Evolutionary conservation across 352 stramenopile genomes (phyloP).

Genomic region (Peronospora tabacina): DNA sequence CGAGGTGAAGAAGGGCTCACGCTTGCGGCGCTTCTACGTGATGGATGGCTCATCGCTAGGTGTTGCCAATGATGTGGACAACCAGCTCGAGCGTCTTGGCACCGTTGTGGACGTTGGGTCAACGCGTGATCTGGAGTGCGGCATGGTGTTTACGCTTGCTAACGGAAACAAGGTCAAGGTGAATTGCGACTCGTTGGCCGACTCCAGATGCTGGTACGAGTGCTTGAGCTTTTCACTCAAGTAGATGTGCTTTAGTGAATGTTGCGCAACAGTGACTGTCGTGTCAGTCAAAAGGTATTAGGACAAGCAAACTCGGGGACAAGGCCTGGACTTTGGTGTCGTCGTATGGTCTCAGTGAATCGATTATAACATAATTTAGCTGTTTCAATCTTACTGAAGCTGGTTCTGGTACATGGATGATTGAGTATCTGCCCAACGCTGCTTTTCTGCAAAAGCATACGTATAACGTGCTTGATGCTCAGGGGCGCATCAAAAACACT

Average conservation of each 20-base stretch:
- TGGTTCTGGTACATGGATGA: neutral
- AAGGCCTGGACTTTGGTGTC: slow-evolving; percentile 12
- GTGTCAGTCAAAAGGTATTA: slow-evolving; percentile 14
- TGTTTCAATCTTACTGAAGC: slow-evolving; percentile 10
- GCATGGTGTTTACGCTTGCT: slow-evolving; percentile 58
- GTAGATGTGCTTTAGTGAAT: slow-evolving; percentile 15
- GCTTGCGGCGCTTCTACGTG: slow-evolving; percentile 70
- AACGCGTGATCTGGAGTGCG: slow-evolving; percentile 54
- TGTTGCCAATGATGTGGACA: slow-evolving; percentile 74
- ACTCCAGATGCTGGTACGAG: slow-evolving; percentile 67
- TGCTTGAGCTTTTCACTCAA: slow-evolving; percentile 47
- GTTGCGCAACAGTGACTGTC: slow-evolving; percentile 32
- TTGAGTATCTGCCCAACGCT: too few relatives aligned
- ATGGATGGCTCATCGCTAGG: slow-evolving; percentile 60
- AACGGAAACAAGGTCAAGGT: slow-evolving; percentile 57
- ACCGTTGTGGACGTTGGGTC: slow-evolving; percentile 53
- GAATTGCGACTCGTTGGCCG: slow-evolving; percentile 61
- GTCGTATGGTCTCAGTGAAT: slow-evolving; percentile 6
- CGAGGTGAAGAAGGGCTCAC: slow-evolving; percentile 31
- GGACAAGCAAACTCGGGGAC: slow-evolving; percentile 6
- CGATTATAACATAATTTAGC: slow-evolving; percentile 26
- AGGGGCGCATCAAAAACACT: too few relatives aligned
- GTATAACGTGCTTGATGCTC: too few relatives aligned
- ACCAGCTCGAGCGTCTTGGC: slow-evolving; percentile 60
- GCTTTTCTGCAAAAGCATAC: too few relatives aligned